A percentile compares a stretch with the other conserved stretches of the same genome.
Conservation (phyloP, 148 eudicot species). For the Simmondsia chinensis region DNA sequence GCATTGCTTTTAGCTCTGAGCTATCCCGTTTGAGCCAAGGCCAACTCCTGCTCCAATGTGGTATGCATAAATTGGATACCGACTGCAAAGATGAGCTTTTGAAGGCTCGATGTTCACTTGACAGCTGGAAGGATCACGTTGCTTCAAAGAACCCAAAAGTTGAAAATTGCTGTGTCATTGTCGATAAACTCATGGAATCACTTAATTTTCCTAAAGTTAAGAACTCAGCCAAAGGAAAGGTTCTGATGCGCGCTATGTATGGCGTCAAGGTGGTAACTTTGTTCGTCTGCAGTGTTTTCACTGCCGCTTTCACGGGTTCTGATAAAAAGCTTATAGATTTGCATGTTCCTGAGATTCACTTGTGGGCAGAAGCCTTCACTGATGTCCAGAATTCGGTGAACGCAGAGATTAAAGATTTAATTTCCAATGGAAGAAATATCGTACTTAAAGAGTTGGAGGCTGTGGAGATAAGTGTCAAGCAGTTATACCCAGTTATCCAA, state of each 20-base stretch:
- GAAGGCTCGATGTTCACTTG: constrained; percentile 46
- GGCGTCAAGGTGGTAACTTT: constrained; percentile 72
- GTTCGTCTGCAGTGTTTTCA: constrained; percentile 49
- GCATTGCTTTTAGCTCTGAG: constrained; percentile 67
- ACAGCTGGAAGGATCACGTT: constrained; percentile 67
- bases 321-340: constrained; percentile 41
- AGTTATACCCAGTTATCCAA: constrained; percentile 34
- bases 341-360: constrained; percentile 32
- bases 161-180: constrained; percentile 40
- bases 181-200: constrained; percentile 44
- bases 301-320: constrained; percentile 57
- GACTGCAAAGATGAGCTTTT: constrained; percentile 21
- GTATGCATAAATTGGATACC: constrained; percentile 28
- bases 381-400: constrained; percentile 46
- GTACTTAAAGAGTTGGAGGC: constrained; percentile 59
- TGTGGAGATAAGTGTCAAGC: constrained; percentile 32
- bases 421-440: constrained; percentile 21
- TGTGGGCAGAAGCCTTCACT: constrained; percentile 66
- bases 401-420: constrained; percentile 35
- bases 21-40: constrained; percentile 65
- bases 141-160: constrained; percentile 42
- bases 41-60: constrained; percentile 51
- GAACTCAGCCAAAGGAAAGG: constrained; percentile 77
- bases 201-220: constrained; percentile 68
- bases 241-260: constrained; percentile 78